Evolutionary conservation across 2,329 filamentous ascomycete species (phyloP).

Genomic region (Epichloe uncinata): DNA sequence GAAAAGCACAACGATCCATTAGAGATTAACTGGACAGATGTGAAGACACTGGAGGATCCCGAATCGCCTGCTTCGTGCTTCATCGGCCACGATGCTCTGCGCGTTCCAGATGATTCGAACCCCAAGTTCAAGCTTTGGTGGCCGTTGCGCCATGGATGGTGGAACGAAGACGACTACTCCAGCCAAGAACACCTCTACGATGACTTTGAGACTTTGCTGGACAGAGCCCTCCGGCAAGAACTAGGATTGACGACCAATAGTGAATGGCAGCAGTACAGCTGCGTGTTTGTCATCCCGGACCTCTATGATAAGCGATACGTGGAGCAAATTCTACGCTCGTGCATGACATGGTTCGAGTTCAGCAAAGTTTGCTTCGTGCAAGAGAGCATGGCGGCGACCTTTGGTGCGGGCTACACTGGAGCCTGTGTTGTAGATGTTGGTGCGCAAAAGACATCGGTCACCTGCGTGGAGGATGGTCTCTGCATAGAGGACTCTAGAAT

Average conservation of each 20-base stretch:
- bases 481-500: conserved; percentile 88
- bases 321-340: conserved; percentile 67
- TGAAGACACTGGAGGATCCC: conserved; percentile 52
- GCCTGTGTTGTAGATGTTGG: conserved; percentile 94
- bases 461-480: conserved; percentile 93
- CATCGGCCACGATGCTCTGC: conserved; percentile 66
- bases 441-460: conserved; percentile 87
- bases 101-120: conserved; percentile 77
- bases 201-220: conserved; percentile 77
- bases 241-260: conserved; percentile 64
- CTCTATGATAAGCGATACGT: conserved; percentile 93
- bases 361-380: conserved; percentile 86
- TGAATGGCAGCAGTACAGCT: conserved; percentile 83
- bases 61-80: conserved; percentile 51
- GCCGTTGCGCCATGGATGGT: conserved; percentile 75
- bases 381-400: conserved; percentile 87
- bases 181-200: conserved; percentile 70
- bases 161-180: conserved; percentile 81
- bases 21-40: conserved; percentile 90
- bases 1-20: conserved; percentile 89
- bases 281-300: conserved; percentile 93
- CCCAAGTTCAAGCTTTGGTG: conserved; percentile 88
- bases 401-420: conserved; percentile 86
- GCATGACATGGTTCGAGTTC: conserved; percentile 84
- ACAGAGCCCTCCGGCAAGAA: conserved; percentile 76